Base-by-base conservation (phyloP, 73 alveolate genomes). In the Durusdinium trenchii region DNA sequence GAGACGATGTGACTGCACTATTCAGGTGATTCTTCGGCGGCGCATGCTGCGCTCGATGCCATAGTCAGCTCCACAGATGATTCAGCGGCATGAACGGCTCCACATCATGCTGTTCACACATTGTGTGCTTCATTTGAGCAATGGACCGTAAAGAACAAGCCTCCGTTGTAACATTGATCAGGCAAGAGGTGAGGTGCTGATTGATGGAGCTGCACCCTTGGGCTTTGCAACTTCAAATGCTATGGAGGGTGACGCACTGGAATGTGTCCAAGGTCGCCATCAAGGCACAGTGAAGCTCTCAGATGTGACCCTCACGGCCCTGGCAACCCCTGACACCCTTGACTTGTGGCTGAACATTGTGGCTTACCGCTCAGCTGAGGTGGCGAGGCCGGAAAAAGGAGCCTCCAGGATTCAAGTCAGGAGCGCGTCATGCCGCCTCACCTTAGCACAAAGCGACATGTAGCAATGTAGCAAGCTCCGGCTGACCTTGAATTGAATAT, bases 361-460 rank as follows among this genome's bases (percentile, higher is more conserved):
- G 12, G 45, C 6, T 9, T 47, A 18, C 84, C 57, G 14, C 12
- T 7, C 47, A 14, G 54, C 57, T 18, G 46, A 87, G 95, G 95
- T 87, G 95, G 95, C 83, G 95, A 61, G 95, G 85, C 57, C 95
- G 95, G 38, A 87, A 61, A 47, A 87, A 87, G 54, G 95, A 87
- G 84, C 95, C 95, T 28, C 95, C 95, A 18, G 95, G 95, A 14
- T 87, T 87, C 67, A 87, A 87, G 75, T 86, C 95, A 47, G 95
- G 95, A 46, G 95, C 95, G 84, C 95, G 95, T 43, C 45, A 7
- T 45, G 48, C 62, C 46, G 54, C 46, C 67, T 23, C 10, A 61
- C 26, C 40, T 54, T n/a, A 16, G 6, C 0, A n/a, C 46, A 73
- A 9, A 36, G 35, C 51, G 32, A 73, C 1, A 16, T 50, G 69